These are phyloP conservation scores for Apiospora pterosperma DNA, from an alignment of 2,329 filamentous ascomycete genomes.

Conservation along the genomic window DNA sequence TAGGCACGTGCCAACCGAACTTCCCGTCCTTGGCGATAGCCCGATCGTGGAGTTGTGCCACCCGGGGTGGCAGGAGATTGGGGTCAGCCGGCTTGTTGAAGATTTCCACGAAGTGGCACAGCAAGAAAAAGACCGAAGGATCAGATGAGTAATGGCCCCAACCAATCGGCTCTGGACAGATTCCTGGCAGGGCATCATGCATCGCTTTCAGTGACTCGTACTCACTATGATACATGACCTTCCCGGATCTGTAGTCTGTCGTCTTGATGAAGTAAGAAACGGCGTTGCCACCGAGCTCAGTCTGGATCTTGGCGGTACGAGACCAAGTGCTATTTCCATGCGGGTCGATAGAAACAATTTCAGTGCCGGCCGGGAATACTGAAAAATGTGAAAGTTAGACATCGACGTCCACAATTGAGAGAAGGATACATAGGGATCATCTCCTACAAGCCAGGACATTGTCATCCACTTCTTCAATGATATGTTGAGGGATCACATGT, in stretches of 20 bases:
- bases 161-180: background rate
- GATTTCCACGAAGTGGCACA: background rate
- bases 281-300: background rate
- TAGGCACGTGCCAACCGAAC: background rate
- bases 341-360: background rate
- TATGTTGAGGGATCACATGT: background rate
- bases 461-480: background rate
- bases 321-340: background rate
- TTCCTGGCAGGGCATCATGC: background rate
- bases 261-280: background rate
- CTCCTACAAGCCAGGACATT: background rate
- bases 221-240: slow-evolving; percentile 7
- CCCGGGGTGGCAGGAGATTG: background rate
- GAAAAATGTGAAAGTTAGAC: background rate
- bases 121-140: background rate
- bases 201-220: slow-evolving; percentile 8
- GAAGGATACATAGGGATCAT: too few relatives aligned
- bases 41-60: background rate
- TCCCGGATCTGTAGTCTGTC: background rate
- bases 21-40: background rate
- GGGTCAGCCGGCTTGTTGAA: background rate
- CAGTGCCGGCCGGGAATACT: background rate
- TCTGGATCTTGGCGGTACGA: background rate
- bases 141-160: background rate
- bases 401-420: too few relatives aligned